Base-by-base conservation (phyloP, 2,329 filamentous ascomycete species). In the Xylaria sp. region DNA sequence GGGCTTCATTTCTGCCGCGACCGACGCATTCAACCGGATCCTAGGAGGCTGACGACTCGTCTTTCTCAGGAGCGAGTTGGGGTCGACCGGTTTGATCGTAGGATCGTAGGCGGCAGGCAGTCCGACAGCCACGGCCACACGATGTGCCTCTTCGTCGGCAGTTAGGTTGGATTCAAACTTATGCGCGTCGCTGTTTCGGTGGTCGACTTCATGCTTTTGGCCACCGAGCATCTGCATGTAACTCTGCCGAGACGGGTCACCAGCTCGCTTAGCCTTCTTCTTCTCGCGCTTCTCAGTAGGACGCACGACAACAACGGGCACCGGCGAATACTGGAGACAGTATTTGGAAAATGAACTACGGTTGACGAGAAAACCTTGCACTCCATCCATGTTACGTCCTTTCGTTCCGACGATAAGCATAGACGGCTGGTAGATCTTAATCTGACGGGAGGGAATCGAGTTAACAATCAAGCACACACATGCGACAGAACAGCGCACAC, bases 381-480 rank as follows among this genome's bases (percentile, higher is more conserved):
- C 87, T 30, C 92, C 91, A 39, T 91, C 91, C 1, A 96, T 80
- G 44, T 89, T 93, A 57, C 91, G 84, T 51, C 92, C 92, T 67
- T 89, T 85, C 1, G 92, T 96, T 49, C 92, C 92, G 13, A 97
- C 92, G 34, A 97, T 88, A 19, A 97, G 82, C 77, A 96, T 92
- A 2, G 90, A 91, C 2, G 92, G 92, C 70, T 96, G 90, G 73
- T 97, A 93, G 62, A 96, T 88, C 68, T 90, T 87, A 66, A 97
- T 96, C 91, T 95, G 68, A 46, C 16, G 19, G 34, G 8, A 23
- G 11, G 35, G 42, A 6, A 44, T 44, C 35, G 11, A 30, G 61
- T 48, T 56, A 56, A 54, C 23, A 6, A 11, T 34, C 39, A 52
- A 13, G 35, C 19, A 4, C 10, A 4, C 10, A 49, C 10, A 30